These are phyloP conservation scores for Agarophyton chilense DNA, from an alignment of 23 red algal species.

Conservation along the genomic window DNA sequence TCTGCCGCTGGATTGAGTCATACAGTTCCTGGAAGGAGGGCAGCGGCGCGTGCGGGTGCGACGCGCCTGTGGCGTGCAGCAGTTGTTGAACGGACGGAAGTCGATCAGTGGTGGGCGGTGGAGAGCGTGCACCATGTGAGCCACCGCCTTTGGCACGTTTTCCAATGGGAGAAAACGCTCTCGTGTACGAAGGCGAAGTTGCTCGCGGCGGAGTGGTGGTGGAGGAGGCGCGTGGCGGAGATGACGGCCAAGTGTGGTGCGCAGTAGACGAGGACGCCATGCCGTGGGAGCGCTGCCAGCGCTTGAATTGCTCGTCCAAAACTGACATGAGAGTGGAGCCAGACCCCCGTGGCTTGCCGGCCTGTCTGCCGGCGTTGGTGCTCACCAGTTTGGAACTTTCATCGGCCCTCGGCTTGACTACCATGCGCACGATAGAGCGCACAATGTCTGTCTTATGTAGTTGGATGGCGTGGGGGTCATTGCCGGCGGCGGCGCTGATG, in stretches of 20 bases:
- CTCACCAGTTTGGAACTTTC: slow-evolving; percentile 66
- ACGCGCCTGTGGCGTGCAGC: not conserved
- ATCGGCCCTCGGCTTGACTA: slow-evolving; percentile 35
- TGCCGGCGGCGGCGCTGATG: not conserved
- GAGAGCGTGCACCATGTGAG: too few relatives aligned
- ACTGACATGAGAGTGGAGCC: slow-evolving; percentile 50
- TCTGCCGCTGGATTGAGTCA: not conserved
- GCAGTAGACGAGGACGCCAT: not conserved
- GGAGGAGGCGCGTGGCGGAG: too few relatives aligned
- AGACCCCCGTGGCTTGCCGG: not conserved
- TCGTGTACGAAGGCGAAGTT: not conserved
- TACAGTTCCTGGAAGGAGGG: slow-evolving; percentile 9
- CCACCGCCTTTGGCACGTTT: too few relatives aligned
- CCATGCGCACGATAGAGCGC: slow-evolving; percentile 24
- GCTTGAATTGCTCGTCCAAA: slow-evolving; percentile 32
- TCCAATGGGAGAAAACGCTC: not conserved
- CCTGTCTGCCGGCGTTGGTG: slow-evolving; percentile 53
- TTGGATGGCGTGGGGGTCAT: not conserved
- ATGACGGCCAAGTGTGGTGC: too few relatives aligned
- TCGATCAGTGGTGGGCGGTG: not conserved
- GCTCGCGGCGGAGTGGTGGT: not conserved
- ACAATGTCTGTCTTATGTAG: slow-evolving; percentile 53
- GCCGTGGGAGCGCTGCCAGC: not conserved
- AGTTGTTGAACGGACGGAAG: slow-evolving; percentile 2
- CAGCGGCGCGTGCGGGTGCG: not conserved